Evolutionary conservation across 139 green algal species (phyloP), one percentile per base, ranked within the genome.

Genomic region (Yamagishiella unicocca): DNA sequence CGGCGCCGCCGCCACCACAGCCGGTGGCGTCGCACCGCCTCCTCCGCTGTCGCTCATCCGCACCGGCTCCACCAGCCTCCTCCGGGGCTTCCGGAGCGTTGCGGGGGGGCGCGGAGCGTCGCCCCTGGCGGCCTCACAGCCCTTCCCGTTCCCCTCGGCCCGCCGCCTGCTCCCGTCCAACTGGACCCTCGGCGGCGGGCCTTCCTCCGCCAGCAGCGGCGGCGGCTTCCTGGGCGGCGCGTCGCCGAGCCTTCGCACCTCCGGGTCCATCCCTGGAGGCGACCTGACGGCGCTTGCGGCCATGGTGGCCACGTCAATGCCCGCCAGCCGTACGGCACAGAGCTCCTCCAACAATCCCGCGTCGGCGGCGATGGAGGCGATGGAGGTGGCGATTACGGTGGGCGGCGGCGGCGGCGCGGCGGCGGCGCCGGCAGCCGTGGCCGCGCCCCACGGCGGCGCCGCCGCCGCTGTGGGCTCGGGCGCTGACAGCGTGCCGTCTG

Each of bases 281-380:
- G 72, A 80, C 2, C 72, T 80, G 25, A 64, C 72, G 27, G 42
- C 33, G 8, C 72, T 80, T 22, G 72, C 43, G 42, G 21, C 37
- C 9, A 74, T 74, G 77, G 77, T 73, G 55, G 55, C 75, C 7
- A 83, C 75, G 24, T 83, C 75, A 10, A 17, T 83, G 53, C 75
- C 75, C 8, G 75, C 53, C 24, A 83, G 75, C 33, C 50, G 75
- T 12, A 17, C 53, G 22, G 17, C 24, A 31, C 45, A 42, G 14
- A 17, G 31, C 21, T n/a, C 50, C 29, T 37, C 6, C 72, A 64
- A 31, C 42, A 12, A 27, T 22, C 19, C 58, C 19, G 58, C 58
- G 58, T 27, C n/a, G 58, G 31, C 45, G 43, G 43, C 40, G 43
- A 62, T 45, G 37, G 42, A 22, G 38, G 29, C 70, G 5, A 33